Conservation (phyloP, 108 stramenopile genomes). For the Nitzschia putrida region DNA sequence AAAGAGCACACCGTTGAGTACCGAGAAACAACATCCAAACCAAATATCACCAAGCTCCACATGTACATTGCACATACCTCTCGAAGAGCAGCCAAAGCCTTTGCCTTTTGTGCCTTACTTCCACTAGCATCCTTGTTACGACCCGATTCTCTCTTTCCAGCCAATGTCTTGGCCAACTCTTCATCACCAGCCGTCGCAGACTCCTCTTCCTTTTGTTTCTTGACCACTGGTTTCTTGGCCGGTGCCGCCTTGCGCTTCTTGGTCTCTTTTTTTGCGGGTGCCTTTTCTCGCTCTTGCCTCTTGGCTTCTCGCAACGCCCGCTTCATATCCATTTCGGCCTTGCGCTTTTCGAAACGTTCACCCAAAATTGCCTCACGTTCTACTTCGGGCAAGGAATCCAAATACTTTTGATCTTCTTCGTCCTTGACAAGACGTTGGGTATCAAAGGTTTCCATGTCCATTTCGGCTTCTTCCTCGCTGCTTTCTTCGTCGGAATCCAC, state of each 20-base stretch:
- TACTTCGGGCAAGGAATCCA: conserved; percentile 79
- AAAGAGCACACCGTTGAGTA: neutral
- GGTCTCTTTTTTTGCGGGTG: conserved; percentile 40
- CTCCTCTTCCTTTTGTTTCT: conserved; percentile 51
- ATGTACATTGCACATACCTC: conserved; percentile 43
- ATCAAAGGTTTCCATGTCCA: conserved; percentile 82
- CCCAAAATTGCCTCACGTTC: conserved; percentile 88
- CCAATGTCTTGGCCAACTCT: conserved; percentile 58
- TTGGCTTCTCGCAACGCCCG: conserved; percentile 76
- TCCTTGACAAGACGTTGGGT: conserved; percentile 67
- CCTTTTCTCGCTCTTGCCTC: conserved; percentile 55
- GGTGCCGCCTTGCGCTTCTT: conserved; percentile 52
- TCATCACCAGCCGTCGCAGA: conserved; percentile 47
- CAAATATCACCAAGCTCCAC: neutral
- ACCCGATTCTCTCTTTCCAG: conserved; percentile 63
- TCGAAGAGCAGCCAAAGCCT: conserved; percentile 73
- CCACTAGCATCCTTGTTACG: conserved; percentile 74
- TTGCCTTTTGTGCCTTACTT: conserved; percentile 71
- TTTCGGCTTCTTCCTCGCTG: conserved; percentile 74
- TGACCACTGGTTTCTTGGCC: conserved; percentile 23
- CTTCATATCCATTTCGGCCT: conserved; percentile 84
- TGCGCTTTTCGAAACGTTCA: conserved; percentile 86
- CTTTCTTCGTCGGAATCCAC: conserved; percentile 45
- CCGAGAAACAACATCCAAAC: no score
- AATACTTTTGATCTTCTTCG: conserved; percentile 78